Percentiles rank a stretch among this genome's conserved stretches.
phyloP scores from a whole-genome alignment of 345 rosid species.

The Theobroma cacao region DNA sequence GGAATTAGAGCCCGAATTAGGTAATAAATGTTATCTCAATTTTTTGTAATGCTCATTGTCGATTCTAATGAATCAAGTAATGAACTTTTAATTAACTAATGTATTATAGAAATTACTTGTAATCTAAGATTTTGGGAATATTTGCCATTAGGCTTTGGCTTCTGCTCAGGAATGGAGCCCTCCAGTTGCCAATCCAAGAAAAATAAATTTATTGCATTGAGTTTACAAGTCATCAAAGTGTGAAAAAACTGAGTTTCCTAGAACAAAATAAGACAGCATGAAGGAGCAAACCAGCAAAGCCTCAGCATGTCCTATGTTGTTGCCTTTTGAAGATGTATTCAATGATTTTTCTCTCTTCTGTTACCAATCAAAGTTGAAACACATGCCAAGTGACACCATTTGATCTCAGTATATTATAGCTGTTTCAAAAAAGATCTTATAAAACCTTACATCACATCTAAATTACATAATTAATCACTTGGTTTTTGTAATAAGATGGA shows the following conservation, averaged over 20 bases:
- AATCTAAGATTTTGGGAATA: too few species aligned
- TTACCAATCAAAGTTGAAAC: not conserved
- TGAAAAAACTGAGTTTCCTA: not conserved
- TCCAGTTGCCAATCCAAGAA: not conserved
- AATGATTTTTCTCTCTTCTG: not conserved
- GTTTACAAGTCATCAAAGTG: not conserved
- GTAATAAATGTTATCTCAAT: too few species aligned
- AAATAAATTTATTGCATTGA: not conserved
- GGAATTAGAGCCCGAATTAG: too few species aligned
- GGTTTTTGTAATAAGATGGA: constrained; percentile 34
- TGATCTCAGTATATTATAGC: not conserved
- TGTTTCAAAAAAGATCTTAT: not conserved
- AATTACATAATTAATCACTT: constrained; percentile 27
- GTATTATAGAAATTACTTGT: too few species aligned
- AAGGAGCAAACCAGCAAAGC: not conserved
- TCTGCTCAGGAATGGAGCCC: not conserved
- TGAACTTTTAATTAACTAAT: too few species aligned
- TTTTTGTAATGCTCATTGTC: too few species aligned
- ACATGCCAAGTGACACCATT: not conserved
- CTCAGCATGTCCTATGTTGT: not conserved
- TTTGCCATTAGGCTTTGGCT: too few species aligned
- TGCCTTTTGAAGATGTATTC: not conserved
- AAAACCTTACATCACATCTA: not conserved
- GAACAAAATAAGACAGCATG: not conserved
- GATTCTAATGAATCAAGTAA: too few species aligned